Base-by-base conservation (phyloP, 164 flowering plant genomes). In the Cinnamomum micranthum region DNA sequence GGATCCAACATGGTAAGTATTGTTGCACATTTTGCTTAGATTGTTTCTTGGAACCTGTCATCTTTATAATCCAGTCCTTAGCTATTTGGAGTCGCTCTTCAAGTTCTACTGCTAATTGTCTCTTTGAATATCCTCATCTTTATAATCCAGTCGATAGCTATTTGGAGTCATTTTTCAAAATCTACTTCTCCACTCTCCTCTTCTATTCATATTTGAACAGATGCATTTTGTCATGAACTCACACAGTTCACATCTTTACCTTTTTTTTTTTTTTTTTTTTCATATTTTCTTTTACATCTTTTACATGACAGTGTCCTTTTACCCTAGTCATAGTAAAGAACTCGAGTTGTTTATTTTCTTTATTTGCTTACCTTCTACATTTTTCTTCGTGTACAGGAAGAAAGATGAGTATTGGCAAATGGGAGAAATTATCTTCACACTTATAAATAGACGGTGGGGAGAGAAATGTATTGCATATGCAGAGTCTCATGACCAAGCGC, bases 401-500 rank as follows among this genome's bases (percentile, higher is more conserved):
- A 84, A 86, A 65, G 99, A 96, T 81, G 99, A 96, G 78, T 92
- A 90, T 74, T 94, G 99, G 99, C 69, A 78, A 85, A 90, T 96
- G 97, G 90, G 97, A 74, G 99, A 94, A 50, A 94, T 96, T 77
- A 81, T 88, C 71, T 84, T 84, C 89, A 88, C 98, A 5, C 93
- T 96, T 71, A 91, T 92, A 73, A 96, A 96, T 82, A 85, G 98
- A 88, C 88, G 99, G 85, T 96, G 99, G 99, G 65, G 69, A 71
- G 99, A 96, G 76, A 96, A 96, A 71, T 96, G 99, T 86, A 86
- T 96, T 75, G 75, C 82, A 72, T 96, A 96, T 89, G 99, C 99
- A 74, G 99, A 96, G 82, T 94, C 98, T 88, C 99, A 96, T 82
- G 99, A 96, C 79, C 99, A 96, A 86, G 99, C 99, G 72, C 87